Evolutionary conservation across 179 eudicot genomes (phyloP), one percentile per base, ranked within the genome.

Genomic region (Monotropa hypopitys): DNA sequence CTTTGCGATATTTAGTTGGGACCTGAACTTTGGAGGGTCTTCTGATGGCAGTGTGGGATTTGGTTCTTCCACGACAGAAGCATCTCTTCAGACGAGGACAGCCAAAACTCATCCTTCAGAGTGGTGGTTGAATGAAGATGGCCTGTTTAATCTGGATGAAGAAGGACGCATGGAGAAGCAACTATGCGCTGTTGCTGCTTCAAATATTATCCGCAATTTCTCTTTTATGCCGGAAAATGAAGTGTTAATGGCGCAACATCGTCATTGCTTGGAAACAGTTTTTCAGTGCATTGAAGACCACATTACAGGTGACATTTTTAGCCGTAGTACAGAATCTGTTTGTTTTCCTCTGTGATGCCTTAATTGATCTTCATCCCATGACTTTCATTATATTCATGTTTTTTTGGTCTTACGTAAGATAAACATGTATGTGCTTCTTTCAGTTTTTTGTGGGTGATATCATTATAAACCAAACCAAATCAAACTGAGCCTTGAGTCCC

Each of bases 121-220:
- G 72, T 95, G 99, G 97, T 93, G 97, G 97, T 86, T 84, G 81
- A 93, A 93, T 77, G 99, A 95, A 82, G 97, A 95, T 87, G 97
- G 97, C 80, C 78, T 95, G 67, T 95, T 95, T 79, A 95, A 93
- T 82, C 79, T 90, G 77, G 97, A 95, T 76, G 99, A 95, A 54
- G 99, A 95, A 73, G 99, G 97, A 32, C 90, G 95, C 47, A 84
- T 84, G 35, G 97, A 95, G 80, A 92, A 93, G 84, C 99, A 95
- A 88, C 93, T 79, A 69, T 93, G 95, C 90, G 97, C 97, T 82
- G 88, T 91, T 88, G 95, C 95, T 80, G 97, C 97, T 78, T 95
- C 99, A 53, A 95, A 93, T 84, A 87, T 95, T 73, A 84, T 95
- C 59, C 96, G 99, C 40, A 95, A 95, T 81, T 93, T 95, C 75